Base-by-base conservation (phyloP, 2,329 filamentous ascomycete species). In the Talaromyces atroroseus region DNA sequence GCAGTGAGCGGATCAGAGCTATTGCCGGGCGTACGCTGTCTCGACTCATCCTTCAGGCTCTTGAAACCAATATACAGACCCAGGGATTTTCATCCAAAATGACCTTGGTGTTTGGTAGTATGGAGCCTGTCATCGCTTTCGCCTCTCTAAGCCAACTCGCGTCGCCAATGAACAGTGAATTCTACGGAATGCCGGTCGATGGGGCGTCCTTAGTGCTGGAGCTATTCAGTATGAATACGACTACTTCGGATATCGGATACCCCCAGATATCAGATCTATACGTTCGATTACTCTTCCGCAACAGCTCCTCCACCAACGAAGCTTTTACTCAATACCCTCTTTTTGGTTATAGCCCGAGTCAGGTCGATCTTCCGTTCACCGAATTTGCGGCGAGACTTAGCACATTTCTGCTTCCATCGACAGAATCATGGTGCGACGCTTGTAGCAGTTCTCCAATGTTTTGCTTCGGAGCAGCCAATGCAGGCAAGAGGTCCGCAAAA, bases 221-320 rank as follows among this genome's bases (percentile, higher is more conserved):
- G 62, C 70, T 83, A 11, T 81, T 76, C 65, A 77, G 75, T 56
- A 65, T 72, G 46, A 68, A 70, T 12, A 40, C 56, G 7, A 63
- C 62, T 36, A 68, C 71, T 47, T 57, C 60, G 24, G 62, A 65
- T 21, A 63, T 64, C 0, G 60, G 64, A 38, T 80, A 78, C 54
- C 77, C 78, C 0, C 63, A 64, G 0, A 65, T 70, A 2, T 65
- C 65, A 29, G 72, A 83, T 21, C 73, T 85, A 42, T 81, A 71
- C 66, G 77, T 85, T 29, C 76, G 80, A 20, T 82, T 85, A 65
- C 71, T 77, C 56, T 78, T 81, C 68, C 80, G 79, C 62, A 85
- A 85, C 62, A 80, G 80, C 49, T 82, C 81, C 0, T 69, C 72
- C 23, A 52, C 59, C 11, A 59, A 67, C 21, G 63, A 66, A n/a